Conservation (phyloP, 306 rosid species). For the Castanea mollissima region DNA sequence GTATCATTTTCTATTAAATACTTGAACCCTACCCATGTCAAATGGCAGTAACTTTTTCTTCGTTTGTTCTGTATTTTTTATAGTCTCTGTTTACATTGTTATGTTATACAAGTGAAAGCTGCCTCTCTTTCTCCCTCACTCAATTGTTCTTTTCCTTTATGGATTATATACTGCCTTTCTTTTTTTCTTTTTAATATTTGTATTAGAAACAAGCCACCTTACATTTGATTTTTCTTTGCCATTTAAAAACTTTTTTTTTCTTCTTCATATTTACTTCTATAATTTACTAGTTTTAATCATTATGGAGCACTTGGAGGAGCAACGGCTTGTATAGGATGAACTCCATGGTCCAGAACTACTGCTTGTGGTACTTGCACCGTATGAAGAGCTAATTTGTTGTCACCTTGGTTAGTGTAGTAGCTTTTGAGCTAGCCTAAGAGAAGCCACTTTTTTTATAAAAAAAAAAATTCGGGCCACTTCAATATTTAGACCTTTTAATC, state of each 20-base stretch:
- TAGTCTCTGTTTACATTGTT: background rate
- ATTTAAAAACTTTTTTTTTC: background rate
- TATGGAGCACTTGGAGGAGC: background rate
- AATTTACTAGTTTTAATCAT: background rate
- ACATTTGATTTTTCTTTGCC: background rate
- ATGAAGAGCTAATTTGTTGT: background rate
- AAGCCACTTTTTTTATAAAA: rapidly evolving
- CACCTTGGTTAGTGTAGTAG: background rate
- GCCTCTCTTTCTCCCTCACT: background rate
- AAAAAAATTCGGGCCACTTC: no score
- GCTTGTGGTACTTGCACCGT: background rate
- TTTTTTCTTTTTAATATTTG: no score
- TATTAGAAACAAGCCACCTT: no score
- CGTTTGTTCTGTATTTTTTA: background rate
- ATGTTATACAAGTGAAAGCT: background rate
- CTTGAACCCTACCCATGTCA: background rate
- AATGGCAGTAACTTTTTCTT: background rate
- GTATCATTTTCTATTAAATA: background rate
- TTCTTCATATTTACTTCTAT: background rate
- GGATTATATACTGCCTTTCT: no score
- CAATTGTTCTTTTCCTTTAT: no score
- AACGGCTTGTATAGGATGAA: background rate
- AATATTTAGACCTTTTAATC: no score
- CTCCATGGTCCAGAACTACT: background rate
- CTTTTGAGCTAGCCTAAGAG: background rate